Percentiles rank a stretch among this genome's conserved stretches.
phyloP scores from a whole-genome alignment of 2,329 filamentous ascomycete genomes.

The Ceratocystis ficicola region DNA sequence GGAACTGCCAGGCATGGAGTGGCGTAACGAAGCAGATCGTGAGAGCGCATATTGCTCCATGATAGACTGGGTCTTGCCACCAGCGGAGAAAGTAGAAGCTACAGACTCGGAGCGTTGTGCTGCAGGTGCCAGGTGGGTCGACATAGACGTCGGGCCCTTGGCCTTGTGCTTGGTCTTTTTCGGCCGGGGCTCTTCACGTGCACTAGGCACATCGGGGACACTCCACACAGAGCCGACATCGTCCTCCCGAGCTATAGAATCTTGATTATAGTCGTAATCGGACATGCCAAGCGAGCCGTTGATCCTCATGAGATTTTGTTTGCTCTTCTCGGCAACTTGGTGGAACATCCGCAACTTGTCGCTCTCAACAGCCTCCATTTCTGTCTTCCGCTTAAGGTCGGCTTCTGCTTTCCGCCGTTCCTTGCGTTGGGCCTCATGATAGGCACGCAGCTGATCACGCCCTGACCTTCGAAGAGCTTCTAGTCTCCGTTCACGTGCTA shows the following conservation, averaged over 20 bases:
- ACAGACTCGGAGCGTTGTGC: constrained; percentile 17
- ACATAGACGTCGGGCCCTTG: constrained; percentile 12
- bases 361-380: constrained; percentile 18
- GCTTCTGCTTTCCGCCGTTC: constrained; percentile 30
- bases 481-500: constrained; percentile 37
- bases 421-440: constrained; percentile 32
- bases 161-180: constrained; percentile 17
- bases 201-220: constrained; percentile 19
- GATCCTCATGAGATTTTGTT: constrained; percentile 30
- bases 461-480: constrained; percentile 41
- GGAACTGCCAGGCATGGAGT: constrained; percentile 25
- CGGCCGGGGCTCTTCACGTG: neutral
- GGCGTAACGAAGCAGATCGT: constrained; percentile 13
- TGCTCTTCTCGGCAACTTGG: constrained; percentile 19
- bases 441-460: constrained; percentile 39
- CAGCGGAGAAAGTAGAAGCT: constrained; percentile 19
- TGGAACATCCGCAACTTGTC: constrained; percentile 19
- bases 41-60: constrained; percentile 21
- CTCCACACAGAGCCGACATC: constrained; percentile 20
- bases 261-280: constrained; percentile 14
- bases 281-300: constrained; percentile 28
- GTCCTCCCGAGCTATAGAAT: constrained; percentile 29
- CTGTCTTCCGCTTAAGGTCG: constrained; percentile 13
- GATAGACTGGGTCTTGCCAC: constrained; percentile 21
- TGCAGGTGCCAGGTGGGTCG: constrained; percentile 11